Evolutionary conservation across 106 monocot genomes (phyloP).

Genomic region (Allium fistulosum): DNA sequence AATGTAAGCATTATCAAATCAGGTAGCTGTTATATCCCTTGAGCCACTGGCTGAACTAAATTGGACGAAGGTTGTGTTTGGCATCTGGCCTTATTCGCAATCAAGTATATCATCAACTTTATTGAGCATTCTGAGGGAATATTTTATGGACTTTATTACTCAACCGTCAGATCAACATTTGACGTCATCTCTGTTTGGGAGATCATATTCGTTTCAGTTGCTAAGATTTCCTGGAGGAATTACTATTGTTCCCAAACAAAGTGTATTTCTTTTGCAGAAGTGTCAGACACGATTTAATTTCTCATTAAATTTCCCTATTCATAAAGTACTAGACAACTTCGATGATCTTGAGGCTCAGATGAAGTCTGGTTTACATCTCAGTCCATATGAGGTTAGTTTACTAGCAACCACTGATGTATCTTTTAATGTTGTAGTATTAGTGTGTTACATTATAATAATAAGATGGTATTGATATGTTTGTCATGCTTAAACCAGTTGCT

Average conservation of each 20-base stretch:
- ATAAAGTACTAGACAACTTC: constrained; percentile 51
- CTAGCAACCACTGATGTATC: background rate
- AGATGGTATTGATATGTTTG: too few relatives aligned
- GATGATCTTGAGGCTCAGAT: constrained; percentile 73
- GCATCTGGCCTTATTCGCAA: constrained; percentile 67
- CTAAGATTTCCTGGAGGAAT: constrained; percentile 85
- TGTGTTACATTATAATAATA: too few relatives aligned
- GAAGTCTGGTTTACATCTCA: constrained; percentile 71
- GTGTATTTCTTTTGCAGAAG: constrained; percentile 79
- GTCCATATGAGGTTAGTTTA: constrained; percentile 57
- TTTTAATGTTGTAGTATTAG: background rate
- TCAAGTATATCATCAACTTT: constrained; percentile 57
- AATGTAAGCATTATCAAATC: constrained; percentile 13
- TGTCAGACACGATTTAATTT: constrained; percentile 71
- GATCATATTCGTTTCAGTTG: constrained; percentile 74
- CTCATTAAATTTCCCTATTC: constrained; percentile 74
- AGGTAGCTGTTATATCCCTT: constrained; percentile 53
- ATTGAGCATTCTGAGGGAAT: constrained; percentile 65
- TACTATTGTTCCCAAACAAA: constrained; percentile 76
- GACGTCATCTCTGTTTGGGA: constrained; percentile 75
- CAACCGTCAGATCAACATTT: constrained; percentile 55
- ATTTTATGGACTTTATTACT: constrained; percentile 52
- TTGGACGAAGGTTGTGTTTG: constrained; percentile 83
- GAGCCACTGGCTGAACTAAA: constrained; percentile 43
- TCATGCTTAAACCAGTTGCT: too few relatives aligned